These are phyloP conservation scores for Acanthamoeba castellanii DNA, from an alignment of 208 protist genomes.

Conservation along the genomic window DNA sequence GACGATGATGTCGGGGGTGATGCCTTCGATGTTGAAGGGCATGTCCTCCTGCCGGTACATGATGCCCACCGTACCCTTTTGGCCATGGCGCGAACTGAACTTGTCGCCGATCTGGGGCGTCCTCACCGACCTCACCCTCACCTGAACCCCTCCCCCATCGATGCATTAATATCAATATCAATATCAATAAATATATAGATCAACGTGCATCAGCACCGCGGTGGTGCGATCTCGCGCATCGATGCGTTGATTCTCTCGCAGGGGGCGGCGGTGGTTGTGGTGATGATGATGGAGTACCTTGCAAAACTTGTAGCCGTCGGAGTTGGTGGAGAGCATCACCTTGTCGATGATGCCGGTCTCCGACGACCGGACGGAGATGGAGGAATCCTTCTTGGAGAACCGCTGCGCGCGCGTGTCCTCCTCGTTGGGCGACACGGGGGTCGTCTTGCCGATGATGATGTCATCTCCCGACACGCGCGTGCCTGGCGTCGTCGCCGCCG, in stretches of 20 bases:
- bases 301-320: conserved; percentile 90
- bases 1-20: conserved; percentile 98
- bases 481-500: not conserved
- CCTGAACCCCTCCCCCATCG: conserved; percentile 80
- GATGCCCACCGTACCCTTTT: conserved; percentile 98
- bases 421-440: conserved; percentile 80
- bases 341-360: conserved; percentile 95
- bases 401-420: conserved; percentile 82
- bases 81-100: conserved; percentile 97
- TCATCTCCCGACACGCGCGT: conserved; percentile 92
- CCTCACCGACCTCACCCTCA: conserved; percentile 95
- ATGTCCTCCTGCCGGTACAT: conserved; percentile 97
- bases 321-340: conserved; percentile 95
- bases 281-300: conserved; percentile 78
- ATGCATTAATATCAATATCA: not conserved
- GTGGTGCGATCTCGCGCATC: too few species aligned
- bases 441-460: conserved; percentile 95
- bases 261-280: not conserved
- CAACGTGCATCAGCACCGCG: too few species aligned
- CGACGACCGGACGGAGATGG: conserved; percentile 90
- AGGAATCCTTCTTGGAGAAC: conserved; percentile 92
- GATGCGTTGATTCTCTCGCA: too few species aligned
- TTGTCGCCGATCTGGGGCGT: conserved; percentile 99
- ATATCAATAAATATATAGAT: not conserved
- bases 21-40: conserved; percentile 96